A percentile compares a stretch with the other conserved stretches of the same genome.
These are phyloP conservation scores for Cytospora chrysosperma DNA, from an alignment of 2,329 filamentous ascomycete genomes.

Conservation along the genomic window DNA sequence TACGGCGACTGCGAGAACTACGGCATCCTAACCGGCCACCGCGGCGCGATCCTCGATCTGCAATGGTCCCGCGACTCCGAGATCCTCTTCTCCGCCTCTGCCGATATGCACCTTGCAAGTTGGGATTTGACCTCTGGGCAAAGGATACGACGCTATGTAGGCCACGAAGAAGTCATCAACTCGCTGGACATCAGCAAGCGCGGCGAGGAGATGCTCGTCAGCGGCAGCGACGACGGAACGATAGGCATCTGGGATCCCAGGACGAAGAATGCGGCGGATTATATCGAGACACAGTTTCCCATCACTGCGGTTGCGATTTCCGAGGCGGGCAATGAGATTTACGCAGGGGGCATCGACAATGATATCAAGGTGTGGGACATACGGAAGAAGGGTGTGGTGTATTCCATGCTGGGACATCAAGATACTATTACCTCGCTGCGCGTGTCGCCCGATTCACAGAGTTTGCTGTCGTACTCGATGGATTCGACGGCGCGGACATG, in stretches of 20 bases:
- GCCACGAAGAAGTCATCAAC: conserved; percentile 96
- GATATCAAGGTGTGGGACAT: conserved; percentile 97
- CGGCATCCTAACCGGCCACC: conserved; percentile 82
- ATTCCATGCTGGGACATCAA: conserved; percentile 83
- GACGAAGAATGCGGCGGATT: conserved; percentile 82
- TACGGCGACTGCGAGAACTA: conserved; percentile 95
- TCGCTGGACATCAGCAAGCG: conserved; percentile 82
- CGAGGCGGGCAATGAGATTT: conserved; percentile 93
- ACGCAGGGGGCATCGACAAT: conserved; percentile 92
- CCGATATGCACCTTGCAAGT: conserved; percentile 88
- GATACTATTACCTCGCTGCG: conserved; percentile 89
- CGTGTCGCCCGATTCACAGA: conserved; percentile 91
- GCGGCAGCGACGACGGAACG: conserved; percentile 88
- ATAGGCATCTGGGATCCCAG: conserved; percentile 96
- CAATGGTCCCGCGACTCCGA: conserved; percentile 96
- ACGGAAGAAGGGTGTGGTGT: conserved; percentile 84
- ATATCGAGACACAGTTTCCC: conserved; percentile 87
- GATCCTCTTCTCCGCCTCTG: conserved; percentile 87
- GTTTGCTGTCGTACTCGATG: conserved; percentile 86
- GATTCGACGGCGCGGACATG: conserved; percentile 93
- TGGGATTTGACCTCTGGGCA: conserved; percentile 94
- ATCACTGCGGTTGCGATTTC: conserved; percentile 89
- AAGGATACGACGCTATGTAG: conserved; percentile 85
- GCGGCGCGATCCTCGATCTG: conserved; percentile 84
- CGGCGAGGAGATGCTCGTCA: conserved; percentile 87